Evolutionary conservation across 2,329 filamentous ascomycete genomes (phyloP), one percentile per base, ranked within the genome.

Genomic region (Colletotrichum brevisporum): DNA sequence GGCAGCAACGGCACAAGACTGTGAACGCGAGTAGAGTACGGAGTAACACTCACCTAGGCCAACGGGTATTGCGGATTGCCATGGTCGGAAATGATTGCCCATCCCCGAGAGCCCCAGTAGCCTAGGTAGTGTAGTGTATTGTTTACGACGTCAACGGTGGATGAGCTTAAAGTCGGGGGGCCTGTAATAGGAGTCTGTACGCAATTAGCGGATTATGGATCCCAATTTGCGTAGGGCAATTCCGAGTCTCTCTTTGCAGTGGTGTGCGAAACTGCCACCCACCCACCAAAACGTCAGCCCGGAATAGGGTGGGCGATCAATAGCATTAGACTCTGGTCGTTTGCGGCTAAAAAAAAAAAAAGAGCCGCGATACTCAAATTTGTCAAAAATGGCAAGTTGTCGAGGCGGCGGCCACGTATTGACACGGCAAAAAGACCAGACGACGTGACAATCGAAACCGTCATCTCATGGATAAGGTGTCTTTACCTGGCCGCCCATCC

Each of bases 401-500:
- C 43, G 54, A 65, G 16, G 43, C 50, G 26, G 26, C 10, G 21
- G 24, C 39, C 12, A 24, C 21, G 36, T 36, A 48, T 48, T 43
- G 50, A 65, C 53, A 48, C 27, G 8, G 48, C 39, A 18, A 45
- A 59, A 26, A 55, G 24, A 45, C 6, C 13, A 54, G 43, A 65
- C 55, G 27, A 43, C 55, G 55, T 59, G 55, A 27, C 18, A 45
- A 60, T 65, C 54, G 62, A 59, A 66, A 66, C 61, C 41, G 31
- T 45, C 62, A 60, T 69, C 62, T 31, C 61, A 65, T 69, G 54
- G 55, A 55, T 54, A 60, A 60, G 61, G 31, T 36, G 9, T 36
- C 31, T 36, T 36, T 8, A 12, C 31, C 31, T 36, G 31, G 31
- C 31, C 31, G 31, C 10, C 31, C 61, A 59, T 50, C 48, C 5